phyloP scores from a whole-genome alignment of 371 early-diverging fungal genomes.

The Mortierella sp. region DNA sequence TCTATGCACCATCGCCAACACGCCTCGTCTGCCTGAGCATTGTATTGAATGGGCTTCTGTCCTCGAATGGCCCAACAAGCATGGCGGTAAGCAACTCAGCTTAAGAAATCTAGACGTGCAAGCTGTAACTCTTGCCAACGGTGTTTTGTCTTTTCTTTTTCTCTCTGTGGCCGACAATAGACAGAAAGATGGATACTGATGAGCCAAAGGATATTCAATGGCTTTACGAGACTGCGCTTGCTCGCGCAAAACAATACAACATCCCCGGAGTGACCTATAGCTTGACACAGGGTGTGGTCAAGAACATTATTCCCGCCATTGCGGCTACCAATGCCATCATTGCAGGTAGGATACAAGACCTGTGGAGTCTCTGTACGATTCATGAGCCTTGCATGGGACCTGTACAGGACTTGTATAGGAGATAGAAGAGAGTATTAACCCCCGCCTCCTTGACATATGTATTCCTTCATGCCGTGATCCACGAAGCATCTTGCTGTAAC shows the following conservation, averaged over 20 bases:
- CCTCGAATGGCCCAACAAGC: constrained; percentile 89
- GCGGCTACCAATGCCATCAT: constrained; percentile 83
- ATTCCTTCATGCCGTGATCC: too few species aligned
- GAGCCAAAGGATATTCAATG: constrained; percentile 92
- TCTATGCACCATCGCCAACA: constrained; percentile 81
- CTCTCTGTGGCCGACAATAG: constrained; percentile 42
- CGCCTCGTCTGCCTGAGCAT: constrained; percentile 91
- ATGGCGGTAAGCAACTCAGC: constrained; percentile 64
- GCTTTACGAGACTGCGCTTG: constrained; percentile 81
- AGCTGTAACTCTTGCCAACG: too few species aligned
- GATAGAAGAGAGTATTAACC: background rate
- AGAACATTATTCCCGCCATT: constrained; percentile 84
- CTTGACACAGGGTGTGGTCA: constrained; percentile 95
- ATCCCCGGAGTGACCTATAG: constrained; percentile 92
- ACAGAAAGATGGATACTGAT: constrained; percentile 89
- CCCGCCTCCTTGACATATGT: too few species aligned
- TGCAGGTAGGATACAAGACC: constrained; percentile 61
- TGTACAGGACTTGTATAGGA: too few species aligned
- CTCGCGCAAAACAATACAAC: constrained; percentile 82
- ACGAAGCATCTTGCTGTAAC: constrained; percentile 94
- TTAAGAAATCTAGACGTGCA: too few species aligned
- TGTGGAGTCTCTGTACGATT: background rate
- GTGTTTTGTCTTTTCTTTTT: too few species aligned
- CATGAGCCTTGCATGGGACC: too few species aligned
- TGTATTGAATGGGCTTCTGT: constrained; percentile 92